Conservation (phyloP, 2,329 filamentous ascomycete species). For the Coniochaeta sp. region DNA sequence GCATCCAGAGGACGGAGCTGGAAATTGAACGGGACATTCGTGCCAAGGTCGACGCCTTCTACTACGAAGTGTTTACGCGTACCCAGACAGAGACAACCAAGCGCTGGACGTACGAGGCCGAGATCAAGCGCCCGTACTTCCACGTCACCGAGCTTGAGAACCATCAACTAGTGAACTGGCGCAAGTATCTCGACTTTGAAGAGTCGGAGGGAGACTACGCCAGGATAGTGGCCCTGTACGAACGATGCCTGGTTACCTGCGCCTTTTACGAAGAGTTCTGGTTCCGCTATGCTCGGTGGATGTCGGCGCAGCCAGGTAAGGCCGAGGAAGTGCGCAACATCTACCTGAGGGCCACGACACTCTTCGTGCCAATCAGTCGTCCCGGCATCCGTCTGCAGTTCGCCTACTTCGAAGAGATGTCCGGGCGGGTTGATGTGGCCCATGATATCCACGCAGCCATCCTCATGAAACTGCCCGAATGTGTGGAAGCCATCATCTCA, state of each 20-base stretch:
- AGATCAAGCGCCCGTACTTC: slow-evolving; percentile 94
- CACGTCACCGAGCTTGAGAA: slow-evolving; percentile 91
- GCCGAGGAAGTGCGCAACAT: slow-evolving; percentile 88
- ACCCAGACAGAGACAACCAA: slow-evolving; percentile 87
- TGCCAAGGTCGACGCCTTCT: slow-evolving; percentile 68
- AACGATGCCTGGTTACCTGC: slow-evolving; percentile 86
- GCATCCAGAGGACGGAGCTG: slow-evolving; percentile 51
- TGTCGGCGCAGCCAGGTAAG: slow-evolving; percentile 71
- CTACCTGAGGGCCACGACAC: slow-evolving; percentile 75
- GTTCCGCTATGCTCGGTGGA: slow-evolving; percentile 96
- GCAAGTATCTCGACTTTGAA: slow-evolving; percentile 94
- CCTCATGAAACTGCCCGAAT: slow-evolving; percentile 66
- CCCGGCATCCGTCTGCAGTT: slow-evolving; percentile 83
- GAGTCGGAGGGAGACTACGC: slow-evolving; percentile 73
- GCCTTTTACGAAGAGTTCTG: slow-evolving; percentile 97
- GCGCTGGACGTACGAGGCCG: slow-evolving; percentile 89
- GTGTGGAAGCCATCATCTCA: slow-evolving; percentile 81
- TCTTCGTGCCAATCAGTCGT: slow-evolving; percentile 81
- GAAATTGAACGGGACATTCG: slow-evolving; percentile 82
- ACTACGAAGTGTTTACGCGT: slow-evolving; percentile 70
- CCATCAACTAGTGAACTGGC: slow-evolving; percentile 79
- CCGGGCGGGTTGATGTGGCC: slow-evolving; percentile 67
- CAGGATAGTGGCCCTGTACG: slow-evolving; percentile 78
- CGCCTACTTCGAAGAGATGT: slow-evolving; percentile 89
- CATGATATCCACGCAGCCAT: slow-evolving; percentile 80